Conservation (phyloP, 192 early-diverging fungal species). For the Coemansia sp. region DNA sequence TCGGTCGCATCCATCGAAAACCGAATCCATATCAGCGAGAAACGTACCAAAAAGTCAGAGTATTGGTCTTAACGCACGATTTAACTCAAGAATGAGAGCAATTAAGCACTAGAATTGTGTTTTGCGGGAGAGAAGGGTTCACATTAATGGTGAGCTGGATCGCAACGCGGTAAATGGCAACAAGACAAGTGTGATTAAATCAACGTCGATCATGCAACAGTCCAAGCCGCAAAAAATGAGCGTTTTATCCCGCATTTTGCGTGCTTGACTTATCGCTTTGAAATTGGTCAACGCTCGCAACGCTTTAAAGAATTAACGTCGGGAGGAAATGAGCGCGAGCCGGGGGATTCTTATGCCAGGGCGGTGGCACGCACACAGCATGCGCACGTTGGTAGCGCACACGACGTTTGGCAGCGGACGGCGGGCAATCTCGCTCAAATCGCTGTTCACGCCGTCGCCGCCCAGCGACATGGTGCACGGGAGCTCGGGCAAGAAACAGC, state of each 20-base stretch:
- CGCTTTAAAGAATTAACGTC: not conserved
- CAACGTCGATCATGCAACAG: not conserved
- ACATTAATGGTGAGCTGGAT: not conserved
- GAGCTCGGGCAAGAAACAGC: slow-evolving; percentile 14
- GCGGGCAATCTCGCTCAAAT: slow-evolving; percentile 47
- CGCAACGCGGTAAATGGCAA: not conserved
- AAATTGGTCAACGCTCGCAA: not conserved
- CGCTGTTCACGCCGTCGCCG: slow-evolving; percentile 48
- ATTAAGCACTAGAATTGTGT: slow-evolving; percentile 36
- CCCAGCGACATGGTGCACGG: slow-evolving; percentile 11
- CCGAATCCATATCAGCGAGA: slow-evolving; percentile 12
- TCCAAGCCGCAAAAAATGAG: too few species aligned
- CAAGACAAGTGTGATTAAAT: not conserved
- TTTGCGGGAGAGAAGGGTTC: slow-evolving; percentile 14
- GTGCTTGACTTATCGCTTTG: not conserved
- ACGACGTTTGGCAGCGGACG: slow-evolving; percentile 5
- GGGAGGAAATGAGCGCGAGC: slow-evolving; percentile 3
- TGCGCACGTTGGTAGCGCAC: not conserved
- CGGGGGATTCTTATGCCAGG: not conserved
- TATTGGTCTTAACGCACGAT: slow-evolving; percentile 50
- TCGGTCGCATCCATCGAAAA: slow-evolving; percentile 24
- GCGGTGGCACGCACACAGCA: not conserved
- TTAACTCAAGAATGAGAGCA: slow-evolving; percentile 49
- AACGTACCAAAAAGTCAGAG: slow-evolving; percentile 32
- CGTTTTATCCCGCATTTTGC: not conserved